Evolutionary conservation across 2,329 filamentous ascomycete genomes (phyloP), one percentile per base, ranked within the genome.

Genomic region (Sporothrix pallida): DNA sequence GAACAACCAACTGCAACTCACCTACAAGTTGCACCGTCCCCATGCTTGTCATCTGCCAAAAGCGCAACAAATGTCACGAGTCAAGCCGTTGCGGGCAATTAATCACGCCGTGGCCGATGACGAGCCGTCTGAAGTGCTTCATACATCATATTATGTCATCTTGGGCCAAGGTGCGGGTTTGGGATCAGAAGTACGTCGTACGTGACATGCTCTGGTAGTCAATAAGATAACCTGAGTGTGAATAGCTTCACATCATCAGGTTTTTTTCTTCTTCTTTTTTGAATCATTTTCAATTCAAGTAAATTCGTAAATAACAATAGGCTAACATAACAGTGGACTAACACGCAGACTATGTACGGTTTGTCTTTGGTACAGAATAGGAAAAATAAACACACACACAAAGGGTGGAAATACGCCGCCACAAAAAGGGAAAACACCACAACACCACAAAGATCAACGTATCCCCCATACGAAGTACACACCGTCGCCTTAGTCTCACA

Each of bases 41-140:
- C 62, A 48, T 67, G 62, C n/a, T 46, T 26, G n/a, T n/a, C 3
- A 62, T 4, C 60, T 67, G 42, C 42, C 62, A 67, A 48, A 67
- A 26, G 12, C 62, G 62, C n/a, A 17, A 20, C 2, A 44, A 20
- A 23, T 37, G 58, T 20, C 58, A 6, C 31, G 12, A 63, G 60
- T 46, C 60, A 63, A 5, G 4, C 37, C 60, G n/a, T 13, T 8
- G 15, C 60, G 17, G 60, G 20, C n/a, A 46, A 23, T 26, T 12
- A 12, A 56, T 20, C 9, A 13, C 37, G 60, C 37, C 37, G 37
- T 63, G 31, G 60, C 60, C 37, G 60, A 42, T n/a, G 31, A 13
- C 48, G n/a, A 52, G 13, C 13, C 15, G 15, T 52, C 31, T 37
- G 31, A 26, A 26, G 23, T 37, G 31, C 31, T 37, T 37, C 31